Percentiles rank a stretch among this genome's conserved stretches.
Evolutionary conservation across 495 filamentous ascomycete species (phyloP).

Genomic region (Neurospora tetraspora): DNA sequence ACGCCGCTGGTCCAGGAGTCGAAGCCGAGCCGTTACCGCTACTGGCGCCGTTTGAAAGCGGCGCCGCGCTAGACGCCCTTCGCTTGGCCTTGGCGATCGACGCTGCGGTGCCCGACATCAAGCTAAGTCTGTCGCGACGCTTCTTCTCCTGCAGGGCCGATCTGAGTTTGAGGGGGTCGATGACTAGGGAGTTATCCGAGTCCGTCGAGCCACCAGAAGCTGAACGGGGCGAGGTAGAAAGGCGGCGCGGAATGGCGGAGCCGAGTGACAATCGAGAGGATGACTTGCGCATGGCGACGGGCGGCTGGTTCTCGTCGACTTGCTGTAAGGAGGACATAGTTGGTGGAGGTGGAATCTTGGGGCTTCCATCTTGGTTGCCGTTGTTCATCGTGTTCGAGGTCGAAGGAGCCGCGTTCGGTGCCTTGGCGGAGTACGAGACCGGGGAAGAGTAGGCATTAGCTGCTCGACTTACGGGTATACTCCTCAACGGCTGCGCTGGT

Average conservation of each 20-base stretch:
- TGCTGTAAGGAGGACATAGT: slow-evolving; percentile 10
- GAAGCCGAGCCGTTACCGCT: slow-evolving; percentile 17
- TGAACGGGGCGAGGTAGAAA: slow-evolving; percentile 14
- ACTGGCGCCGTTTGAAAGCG: neutral
- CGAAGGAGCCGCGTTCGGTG: neutral
- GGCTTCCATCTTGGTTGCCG: slow-evolving; percentile 11
- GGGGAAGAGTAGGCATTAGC: slow-evolving; percentile 32
- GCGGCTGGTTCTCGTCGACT: slow-evolving; percentile 32
- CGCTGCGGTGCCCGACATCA: slow-evolving; percentile 13
- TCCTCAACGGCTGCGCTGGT: slow-evolving; percentile 43
- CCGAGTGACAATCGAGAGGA: slow-evolving; percentile 22
- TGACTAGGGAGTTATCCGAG: slow-evolving; percentile 29
- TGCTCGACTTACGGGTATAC: slow-evolving; percentile 29
- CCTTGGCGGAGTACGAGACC: neutral
- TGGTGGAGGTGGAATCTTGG: slow-evolving; percentile 5
- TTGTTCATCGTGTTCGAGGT: neutral
- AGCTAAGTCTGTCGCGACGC: slow-evolving; percentile 29
- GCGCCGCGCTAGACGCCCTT: slow-evolving; percentile 12
- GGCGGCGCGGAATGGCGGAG: slow-evolving; percentile 2
- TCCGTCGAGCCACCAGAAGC: slow-evolving; percentile 19
- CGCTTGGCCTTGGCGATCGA: slow-evolving; percentile 25
- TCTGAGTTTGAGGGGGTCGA: slow-evolving; percentile 36
- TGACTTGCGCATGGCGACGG: slow-evolving; percentile 4
- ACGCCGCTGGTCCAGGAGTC: slow-evolving; percentile 7
- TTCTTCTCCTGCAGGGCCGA: slow-evolving; percentile 36